Conservation (phyloP, 2,329 filamentous ascomycete species). For the Didymosphaeria variabile region DNA sequence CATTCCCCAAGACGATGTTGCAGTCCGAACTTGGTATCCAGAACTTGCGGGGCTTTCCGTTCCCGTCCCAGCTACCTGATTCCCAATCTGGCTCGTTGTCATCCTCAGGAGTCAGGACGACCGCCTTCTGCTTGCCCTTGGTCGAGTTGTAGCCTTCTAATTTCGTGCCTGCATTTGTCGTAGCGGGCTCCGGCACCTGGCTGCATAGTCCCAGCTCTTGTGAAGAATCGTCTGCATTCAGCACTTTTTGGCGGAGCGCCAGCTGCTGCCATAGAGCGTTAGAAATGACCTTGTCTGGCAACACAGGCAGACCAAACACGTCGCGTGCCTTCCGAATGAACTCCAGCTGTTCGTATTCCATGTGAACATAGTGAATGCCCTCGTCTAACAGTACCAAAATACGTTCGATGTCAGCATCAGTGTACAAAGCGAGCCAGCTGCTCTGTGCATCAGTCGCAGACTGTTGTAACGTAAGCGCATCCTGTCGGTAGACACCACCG, state of each 20-base stretch:
- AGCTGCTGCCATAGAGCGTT: conserved; percentile 67
- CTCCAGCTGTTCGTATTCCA: conserved; percentile 67
- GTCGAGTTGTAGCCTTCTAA: conserved; percentile 29
- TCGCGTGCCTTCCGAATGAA: conserved; percentile 62
- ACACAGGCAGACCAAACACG: conserved; percentile 62
- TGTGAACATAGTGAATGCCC: conserved; percentile 68
- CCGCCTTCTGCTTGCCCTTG: conserved; percentile 58
- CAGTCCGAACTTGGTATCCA: conserved; percentile 66
- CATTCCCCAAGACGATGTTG: conserved; percentile 65
- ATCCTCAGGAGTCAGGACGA: conserved; percentile 16
- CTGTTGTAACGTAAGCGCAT: conserved; percentile 46
- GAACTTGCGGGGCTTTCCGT: conserved; percentile 64
- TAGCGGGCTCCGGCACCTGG: conserved; percentile 49
- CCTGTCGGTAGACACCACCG: conserved; percentile 61
- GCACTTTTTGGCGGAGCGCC: conserved; percentile 63
- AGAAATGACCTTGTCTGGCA: conserved; percentile 64
- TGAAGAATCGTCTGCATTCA: conserved; percentile 61
- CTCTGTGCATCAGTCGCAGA: conserved; percentile 56
- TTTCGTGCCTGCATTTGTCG: conserved; percentile 26
- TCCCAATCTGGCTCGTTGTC: conserved; percentile 48
- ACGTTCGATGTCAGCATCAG: conserved; percentile 63
- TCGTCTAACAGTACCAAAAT: conserved; percentile 65
- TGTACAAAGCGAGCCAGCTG: conserved; percentile 62
- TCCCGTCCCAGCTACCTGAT: conserved; percentile 63
- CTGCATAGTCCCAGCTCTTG: conserved; percentile 63